These are phyloP conservation scores for Sanguinoderma infundibulare DNA, from an alignment of 1,284 basidiomycete genomes.

Conservation along the genomic window DNA sequence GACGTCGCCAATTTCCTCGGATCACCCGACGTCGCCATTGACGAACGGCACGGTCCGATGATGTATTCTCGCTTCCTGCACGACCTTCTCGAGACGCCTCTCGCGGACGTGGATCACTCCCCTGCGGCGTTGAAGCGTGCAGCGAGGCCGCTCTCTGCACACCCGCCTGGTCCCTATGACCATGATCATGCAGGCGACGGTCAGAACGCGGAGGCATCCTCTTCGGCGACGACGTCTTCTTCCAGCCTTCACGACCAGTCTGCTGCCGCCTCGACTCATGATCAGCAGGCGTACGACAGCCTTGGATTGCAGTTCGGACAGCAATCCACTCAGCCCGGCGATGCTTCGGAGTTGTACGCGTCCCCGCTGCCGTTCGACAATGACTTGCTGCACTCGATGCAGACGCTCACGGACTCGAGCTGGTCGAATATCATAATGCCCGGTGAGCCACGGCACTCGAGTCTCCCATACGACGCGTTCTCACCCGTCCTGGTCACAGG, in stretches of 20 bases:
- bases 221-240: neutral
- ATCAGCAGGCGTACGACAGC: slow-evolving; percentile 16
- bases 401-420: slow-evolving; percentile 52
- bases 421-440: slow-evolving; percentile 60
- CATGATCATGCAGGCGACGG: neutral
- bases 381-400: slow-evolving; percentile 65
- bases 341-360: slow-evolving; percentile 51
- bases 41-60: slow-evolving; percentile 77
- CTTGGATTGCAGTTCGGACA: slow-evolving; percentile 8
- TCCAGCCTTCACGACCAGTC: neutral
- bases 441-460: slow-evolving; percentile 41
- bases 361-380: slow-evolving; percentile 60
- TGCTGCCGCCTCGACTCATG: neutral
- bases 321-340: slow-evolving; percentile 26
- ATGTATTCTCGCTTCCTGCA: slow-evolving; percentile 77
- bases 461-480: neutral
- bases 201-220: slow-evolving; percentile 7
- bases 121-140: slow-evolving; percentile 23
- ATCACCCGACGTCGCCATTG: slow-evolving; percentile 69
- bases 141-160: slow-evolving; percentile 10
- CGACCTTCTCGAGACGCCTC: slow-evolving; percentile 64
- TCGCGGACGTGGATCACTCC: slow-evolving; percentile 45
- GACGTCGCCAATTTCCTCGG: slow-evolving; percentile 67
- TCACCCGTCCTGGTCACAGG: slow-evolving; percentile 17
- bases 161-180: slow-evolving; percentile 5